These are phyloP conservation scores for Hypoxylon sp. DNA, from an alignment of 2,329 filamentous ascomycete species.

Conservation along the genomic window DNA sequence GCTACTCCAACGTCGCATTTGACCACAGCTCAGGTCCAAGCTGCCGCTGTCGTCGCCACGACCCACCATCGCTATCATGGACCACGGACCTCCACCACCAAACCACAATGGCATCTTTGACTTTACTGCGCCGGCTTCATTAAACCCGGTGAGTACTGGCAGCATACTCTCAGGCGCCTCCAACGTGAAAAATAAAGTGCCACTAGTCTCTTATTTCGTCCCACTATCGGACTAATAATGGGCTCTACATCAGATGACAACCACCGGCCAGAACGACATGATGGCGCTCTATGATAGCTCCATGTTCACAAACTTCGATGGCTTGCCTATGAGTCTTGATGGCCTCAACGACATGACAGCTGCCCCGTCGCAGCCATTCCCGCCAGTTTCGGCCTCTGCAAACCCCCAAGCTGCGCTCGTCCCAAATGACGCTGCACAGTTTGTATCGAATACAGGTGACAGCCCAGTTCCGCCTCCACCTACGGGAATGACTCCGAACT, in stretches of 20 bases:
- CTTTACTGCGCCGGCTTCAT: constrained; percentile 53
- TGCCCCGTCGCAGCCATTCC: constrained; percentile 45
- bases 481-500: constrained; percentile 54
- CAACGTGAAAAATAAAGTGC: constrained; percentile 6
- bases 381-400: constrained; percentile 38
- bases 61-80: constrained; percentile 48
- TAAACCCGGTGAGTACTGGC: constrained; percentile 50
- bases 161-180: constrained; percentile 19
- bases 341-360: constrained; percentile 49
- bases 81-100: constrained; percentile 54
- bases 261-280: constrained; percentile 50
- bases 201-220: constrained; percentile 17
- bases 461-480: constrained; percentile 43
- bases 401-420: constrained; percentile 46
- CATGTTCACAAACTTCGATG: constrained; percentile 50
- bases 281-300: constrained; percentile 53
- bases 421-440: constrained; percentile 44
- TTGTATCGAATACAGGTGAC: constrained; percentile 46
- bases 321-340: constrained; percentile 52
- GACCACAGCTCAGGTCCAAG: constrained; percentile 35
- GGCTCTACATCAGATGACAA: constrained; percentile 47
- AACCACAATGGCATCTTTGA: constrained; percentile 57
- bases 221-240: constrained; percentile 29
- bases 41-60: constrained; percentile 36
- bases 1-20: constrained; percentile 43